phyloP scores from a whole-genome alignment of 2,329 filamentous ascomycete species.

The Sclerotinia subarctica region DNA sequence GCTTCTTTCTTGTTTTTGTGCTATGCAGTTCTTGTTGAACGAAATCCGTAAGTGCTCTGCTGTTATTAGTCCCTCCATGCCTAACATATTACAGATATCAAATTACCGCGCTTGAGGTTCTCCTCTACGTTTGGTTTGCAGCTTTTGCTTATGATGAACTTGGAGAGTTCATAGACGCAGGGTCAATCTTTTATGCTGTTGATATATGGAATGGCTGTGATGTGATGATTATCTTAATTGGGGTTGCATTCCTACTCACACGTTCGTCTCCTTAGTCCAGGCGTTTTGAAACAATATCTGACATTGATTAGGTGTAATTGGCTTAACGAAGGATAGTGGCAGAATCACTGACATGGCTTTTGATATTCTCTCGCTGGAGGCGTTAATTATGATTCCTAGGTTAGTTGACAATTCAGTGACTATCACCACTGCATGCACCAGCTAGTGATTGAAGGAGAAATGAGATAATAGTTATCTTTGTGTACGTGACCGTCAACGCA shows the following conservation, averaged over 20 bases:
- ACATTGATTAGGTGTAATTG: conserved; percentile 56
- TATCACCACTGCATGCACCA: too few relatives aligned
- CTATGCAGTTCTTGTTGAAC: conserved; percentile 78
- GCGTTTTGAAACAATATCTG: not conserved
- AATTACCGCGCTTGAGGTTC: conserved; percentile 66
- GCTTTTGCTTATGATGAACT: conserved; percentile 87
- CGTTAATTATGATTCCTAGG: conserved; percentile 81
- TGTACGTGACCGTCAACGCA: not conserved
- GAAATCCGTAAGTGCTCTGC: conserved; percentile 49
- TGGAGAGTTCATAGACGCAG: conserved; percentile 80
- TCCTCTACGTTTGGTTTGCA: conserved; percentile 81
- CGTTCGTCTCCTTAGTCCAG: conserved; percentile 50
- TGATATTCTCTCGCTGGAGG: conserved; percentile 84
- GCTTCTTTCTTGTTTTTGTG: conserved; percentile 73
- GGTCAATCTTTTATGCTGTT: conserved; percentile 78
- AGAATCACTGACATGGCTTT: conserved; percentile 75
- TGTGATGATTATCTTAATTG: conserved; percentile 70
- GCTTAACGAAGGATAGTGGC: conserved; percentile 57
- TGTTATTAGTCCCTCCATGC: not conserved
- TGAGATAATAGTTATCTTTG: not conserved
- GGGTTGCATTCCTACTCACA: conserved; percentile 65
- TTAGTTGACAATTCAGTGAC: conserved; percentile 30
- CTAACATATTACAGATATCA: conserved; percentile 39
- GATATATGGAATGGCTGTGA: conserved; percentile 80
- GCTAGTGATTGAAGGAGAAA: too few relatives aligned